A percentile compares a stretch with the other conserved stretches of the same genome.
These are phyloP conservation scores for Solanum chacoense DNA, from an alignment of 305 asterid genomes.

Conservation along the genomic window DNA sequence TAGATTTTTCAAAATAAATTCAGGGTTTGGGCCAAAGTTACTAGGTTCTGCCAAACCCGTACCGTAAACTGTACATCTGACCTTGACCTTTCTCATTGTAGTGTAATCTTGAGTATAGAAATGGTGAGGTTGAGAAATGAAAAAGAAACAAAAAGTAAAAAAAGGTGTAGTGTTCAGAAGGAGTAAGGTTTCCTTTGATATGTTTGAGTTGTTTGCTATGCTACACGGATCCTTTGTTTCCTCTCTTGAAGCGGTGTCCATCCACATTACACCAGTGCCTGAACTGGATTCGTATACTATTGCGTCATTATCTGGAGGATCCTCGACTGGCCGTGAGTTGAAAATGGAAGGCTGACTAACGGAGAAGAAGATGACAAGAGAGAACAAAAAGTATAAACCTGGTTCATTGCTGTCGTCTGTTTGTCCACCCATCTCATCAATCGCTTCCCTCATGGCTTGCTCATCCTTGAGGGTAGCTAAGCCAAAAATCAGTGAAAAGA, in stretches of 20 bases:
- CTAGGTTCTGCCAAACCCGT: background rate
- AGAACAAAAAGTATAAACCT: background rate
- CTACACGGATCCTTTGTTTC: background rate
- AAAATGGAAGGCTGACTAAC: background rate
- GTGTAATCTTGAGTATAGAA: background rate
- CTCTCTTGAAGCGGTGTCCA: background rate
- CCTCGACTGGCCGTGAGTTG: background rate
- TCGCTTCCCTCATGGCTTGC: conserved; percentile 34
- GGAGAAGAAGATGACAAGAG: background rate
- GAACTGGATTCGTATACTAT: background rate
- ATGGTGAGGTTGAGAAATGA: background rate
- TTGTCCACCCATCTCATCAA: conserved; percentile 47
- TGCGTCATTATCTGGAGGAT: background rate
- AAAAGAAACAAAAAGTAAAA: background rate
- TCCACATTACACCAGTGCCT: background rate
- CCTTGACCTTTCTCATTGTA: background rate
- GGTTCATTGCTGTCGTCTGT: conserved; percentile 26
- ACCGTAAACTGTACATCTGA: background rate
- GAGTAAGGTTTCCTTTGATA: background rate
- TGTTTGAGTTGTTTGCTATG: background rate
- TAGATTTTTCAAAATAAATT: background rate
- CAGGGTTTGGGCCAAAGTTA: background rate
- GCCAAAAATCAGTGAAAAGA: conserved; percentile 26
- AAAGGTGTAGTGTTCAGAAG: background rate
- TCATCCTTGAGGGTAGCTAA: conserved; percentile 45